Evolutionary conservation across 139 green algal species (phyloP).

Genomic region (Auxenochlorella pyrenoidosa): DNA sequence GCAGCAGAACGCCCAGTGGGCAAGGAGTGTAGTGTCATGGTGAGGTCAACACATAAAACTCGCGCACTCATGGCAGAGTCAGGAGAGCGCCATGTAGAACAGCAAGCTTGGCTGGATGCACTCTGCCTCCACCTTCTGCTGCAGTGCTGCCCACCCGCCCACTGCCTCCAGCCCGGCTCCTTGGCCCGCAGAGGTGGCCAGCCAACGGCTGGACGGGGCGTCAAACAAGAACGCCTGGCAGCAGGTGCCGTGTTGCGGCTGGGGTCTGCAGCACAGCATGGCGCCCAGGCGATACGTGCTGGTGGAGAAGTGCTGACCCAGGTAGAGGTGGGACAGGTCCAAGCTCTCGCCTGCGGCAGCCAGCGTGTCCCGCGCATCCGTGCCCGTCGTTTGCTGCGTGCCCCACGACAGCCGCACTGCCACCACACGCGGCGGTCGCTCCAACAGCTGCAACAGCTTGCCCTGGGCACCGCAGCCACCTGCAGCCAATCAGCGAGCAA

Average conservation of each 20-base stretch:
- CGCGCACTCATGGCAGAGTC: neutral
- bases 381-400: slow-evolving; percentile 35
- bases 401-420: slow-evolving; percentile 75
- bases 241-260: neutral
- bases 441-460: slow-evolving; percentile 23
- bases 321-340: slow-evolving; percentile 2
- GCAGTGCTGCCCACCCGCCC: neutral
- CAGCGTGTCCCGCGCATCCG: slow-evolving; percentile 54
- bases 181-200: neutral
- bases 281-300: slow-evolving; percentile 2
- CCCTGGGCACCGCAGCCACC: neutral
- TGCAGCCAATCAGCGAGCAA: neutral
- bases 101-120: neutral
- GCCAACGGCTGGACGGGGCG: neutral
- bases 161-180: neutral
- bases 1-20: no score
- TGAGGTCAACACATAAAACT: no score
- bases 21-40: no score
- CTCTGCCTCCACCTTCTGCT: neutral
- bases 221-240: slow-evolving; percentile 16
- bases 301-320: neutral
- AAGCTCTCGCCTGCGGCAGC: neutral
- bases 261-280: neutral
- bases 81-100: slow-evolving; percentile 6
- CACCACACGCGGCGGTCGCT: slow-evolving; percentile 59